These are phyloP conservation scores for Gossypium laxum DNA, from an alignment of 441 rosid genomes.

Conservation along the genomic window DNA sequence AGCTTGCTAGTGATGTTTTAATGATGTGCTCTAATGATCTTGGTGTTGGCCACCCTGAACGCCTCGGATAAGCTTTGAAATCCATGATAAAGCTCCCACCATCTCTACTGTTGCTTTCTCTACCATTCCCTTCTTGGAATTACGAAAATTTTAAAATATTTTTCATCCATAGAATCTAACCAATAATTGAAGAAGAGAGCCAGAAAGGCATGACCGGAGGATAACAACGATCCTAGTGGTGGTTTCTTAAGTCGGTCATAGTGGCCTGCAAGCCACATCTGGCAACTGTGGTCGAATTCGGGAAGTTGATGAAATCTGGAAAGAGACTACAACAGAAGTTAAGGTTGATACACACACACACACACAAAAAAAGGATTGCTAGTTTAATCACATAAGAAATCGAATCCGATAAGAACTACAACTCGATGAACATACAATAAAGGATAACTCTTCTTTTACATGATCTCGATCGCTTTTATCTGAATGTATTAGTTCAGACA, in stretches of 20 bases:
- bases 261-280: constrained; percentile 84
- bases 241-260: constrained; percentile 88
- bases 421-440: not conserved
- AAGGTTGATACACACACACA: not conserved
- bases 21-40: constrained; percentile 30
- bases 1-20: too few species aligned
- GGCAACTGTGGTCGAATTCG: constrained; percentile 86
- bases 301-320: constrained; percentile 80
- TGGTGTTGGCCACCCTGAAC: constrained; percentile 36
- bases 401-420: constrained; percentile 11
- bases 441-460: not conserved
- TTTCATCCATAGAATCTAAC: constrained; percentile 26
- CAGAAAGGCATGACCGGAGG: constrained; percentile 34
- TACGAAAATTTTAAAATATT: not conserved
- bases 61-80: constrained; percentile 38
- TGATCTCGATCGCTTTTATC: not conserved
- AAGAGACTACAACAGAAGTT: constrained; percentile 9
- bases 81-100: constrained; percentile 53
- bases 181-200: constrained; percentile 35
- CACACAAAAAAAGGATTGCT: not conserved
- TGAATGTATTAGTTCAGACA: not conserved
- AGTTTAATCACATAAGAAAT: not conserved
- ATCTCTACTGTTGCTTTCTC: constrained; percentile 40
- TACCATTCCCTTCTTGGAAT: not conserved
- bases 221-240: constrained; percentile 41